A percentile compares a stretch with the other conserved stretches of the same genome.
Conservation (phyloP, 2,329 filamentous ascomycete species). For the Calonectria naviculata region DNA sequence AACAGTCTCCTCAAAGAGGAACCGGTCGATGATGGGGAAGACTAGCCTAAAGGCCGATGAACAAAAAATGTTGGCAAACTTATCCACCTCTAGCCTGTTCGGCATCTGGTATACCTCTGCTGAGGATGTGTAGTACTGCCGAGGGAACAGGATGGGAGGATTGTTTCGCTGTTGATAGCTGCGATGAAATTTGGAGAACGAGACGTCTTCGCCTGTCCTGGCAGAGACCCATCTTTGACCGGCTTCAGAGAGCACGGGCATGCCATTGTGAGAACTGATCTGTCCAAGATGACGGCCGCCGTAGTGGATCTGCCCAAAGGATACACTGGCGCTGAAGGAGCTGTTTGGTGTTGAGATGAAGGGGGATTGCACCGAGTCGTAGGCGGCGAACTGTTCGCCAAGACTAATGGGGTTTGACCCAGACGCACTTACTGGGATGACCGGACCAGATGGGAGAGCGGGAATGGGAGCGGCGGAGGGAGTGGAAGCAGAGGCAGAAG, state of each 20-base stretch:
- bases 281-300: constrained; percentile 36
- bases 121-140: constrained; percentile 2
- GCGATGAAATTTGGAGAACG: constrained; percentile 3
- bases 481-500: background rate
- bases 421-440: background rate
- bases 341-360: constrained; percentile 12
- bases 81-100: constrained; percentile 39
- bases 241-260: constrained; percentile 33
- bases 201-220: constrained; percentile 31
- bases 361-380: constrained; percentile 12
- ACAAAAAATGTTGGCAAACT: constrained; percentile 35
- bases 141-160: constrained; percentile 3
- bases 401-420: constrained; percentile 9
- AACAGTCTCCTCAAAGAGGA: constrained; percentile 57
- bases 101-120: constrained; percentile 28
- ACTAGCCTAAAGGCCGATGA: constrained; percentile 51
- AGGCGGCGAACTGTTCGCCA: constrained; percentile 12
- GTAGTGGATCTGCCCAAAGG: constrained; percentile 38
- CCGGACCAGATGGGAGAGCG: background rate
- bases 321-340: constrained; percentile 23
- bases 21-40: constrained; percentile 59
- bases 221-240: constrained; percentile 32
- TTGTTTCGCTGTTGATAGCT: background rate
- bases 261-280: constrained; percentile 38
- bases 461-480: background rate